Evolutionary conservation across 176 grass and related monocot genomes (phyloP).

Genomic region (Canna indica): DNA sequence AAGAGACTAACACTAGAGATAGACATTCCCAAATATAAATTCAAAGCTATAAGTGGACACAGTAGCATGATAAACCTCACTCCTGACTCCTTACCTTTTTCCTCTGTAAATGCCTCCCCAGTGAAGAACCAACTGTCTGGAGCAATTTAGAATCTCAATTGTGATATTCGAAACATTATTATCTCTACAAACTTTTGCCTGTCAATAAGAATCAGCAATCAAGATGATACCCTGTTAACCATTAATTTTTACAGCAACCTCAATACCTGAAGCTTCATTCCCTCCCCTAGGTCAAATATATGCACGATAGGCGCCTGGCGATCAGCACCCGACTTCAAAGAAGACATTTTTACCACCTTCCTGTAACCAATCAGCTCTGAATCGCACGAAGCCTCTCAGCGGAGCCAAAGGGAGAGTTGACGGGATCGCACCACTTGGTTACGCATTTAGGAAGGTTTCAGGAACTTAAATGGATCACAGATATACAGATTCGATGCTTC

Average conservation of each 20-base stretch:
- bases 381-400: neutral
- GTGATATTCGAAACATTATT: neutral
- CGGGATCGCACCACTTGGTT: neutral
- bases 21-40: neutral
- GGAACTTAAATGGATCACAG: neutral
- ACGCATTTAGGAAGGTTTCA: neutral
- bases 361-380: neutral
- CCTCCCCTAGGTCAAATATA: neutral
- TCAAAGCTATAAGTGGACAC: neutral
- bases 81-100: too few species aligned
- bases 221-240: neutral
- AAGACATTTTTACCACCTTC: neutral
- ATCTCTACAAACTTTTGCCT: constrained; percentile 5
- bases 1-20: neutral
- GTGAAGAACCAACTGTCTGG: constrained; percentile 3
- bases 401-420: neutral
- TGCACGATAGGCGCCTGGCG: neutral
- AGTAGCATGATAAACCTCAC: neutral
- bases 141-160: constrained; percentile 6
- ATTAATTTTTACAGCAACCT: neutral
- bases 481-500: neutral
- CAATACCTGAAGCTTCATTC: neutral
- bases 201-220: neutral
- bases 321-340: neutral
- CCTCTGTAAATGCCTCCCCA: constrained; percentile 3